Percentiles rank a stretch among this genome's conserved stretches.
phyloP scores from a whole-genome alignment of 257 asterid species.

The Primulina huaijiensis region DNA sequence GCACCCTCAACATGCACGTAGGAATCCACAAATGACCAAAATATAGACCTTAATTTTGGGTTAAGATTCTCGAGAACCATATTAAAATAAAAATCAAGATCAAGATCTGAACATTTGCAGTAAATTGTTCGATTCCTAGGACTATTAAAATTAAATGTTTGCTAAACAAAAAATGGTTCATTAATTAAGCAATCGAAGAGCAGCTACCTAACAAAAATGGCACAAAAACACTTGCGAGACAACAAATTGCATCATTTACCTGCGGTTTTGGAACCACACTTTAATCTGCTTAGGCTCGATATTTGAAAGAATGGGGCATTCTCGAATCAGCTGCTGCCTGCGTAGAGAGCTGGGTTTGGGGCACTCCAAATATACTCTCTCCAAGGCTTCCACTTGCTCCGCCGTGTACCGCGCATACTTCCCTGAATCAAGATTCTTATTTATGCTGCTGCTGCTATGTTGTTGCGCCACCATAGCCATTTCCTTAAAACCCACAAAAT shows the following conservation, averaged over 20 bases:
- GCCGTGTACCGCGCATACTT: constrained; percentile 86
- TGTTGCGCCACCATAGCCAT: constrained; percentile 88
- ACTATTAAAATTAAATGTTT: neutral
- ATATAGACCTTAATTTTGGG: neutral
- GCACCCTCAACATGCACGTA: neutral
- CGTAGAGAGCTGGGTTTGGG: constrained; percentile 90
- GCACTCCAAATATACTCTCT: constrained; percentile 83
- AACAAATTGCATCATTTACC: constrained; percentile 36
- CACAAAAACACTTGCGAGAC: neutral
- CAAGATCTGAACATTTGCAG: neutral
- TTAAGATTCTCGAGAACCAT: neutral
- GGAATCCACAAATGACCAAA: constrained; percentile 5
- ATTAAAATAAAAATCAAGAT: constrained; percentile 13
- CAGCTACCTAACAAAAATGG: neutral
- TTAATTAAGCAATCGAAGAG: neutral
- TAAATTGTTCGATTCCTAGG: neutral
- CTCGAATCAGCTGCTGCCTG: constrained; percentile 84
- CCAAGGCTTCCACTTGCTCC: constrained; percentile 94
- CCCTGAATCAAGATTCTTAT: constrained; percentile 74
- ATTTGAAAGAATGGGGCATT: constrained; percentile 75
- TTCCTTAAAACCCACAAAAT: constrained; percentile 9
- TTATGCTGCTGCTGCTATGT: constrained; percentile 67
- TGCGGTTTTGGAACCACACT: constrained; percentile 95
- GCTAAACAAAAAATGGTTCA: neutral
- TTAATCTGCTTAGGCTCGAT: constrained; percentile 93